Percentiles rank a stretch among this genome's conserved stretches.
Evolutionary conservation across 1,139 yeast species (phyloP).

Genomic region (Nematodospora anomalae): DNA sequence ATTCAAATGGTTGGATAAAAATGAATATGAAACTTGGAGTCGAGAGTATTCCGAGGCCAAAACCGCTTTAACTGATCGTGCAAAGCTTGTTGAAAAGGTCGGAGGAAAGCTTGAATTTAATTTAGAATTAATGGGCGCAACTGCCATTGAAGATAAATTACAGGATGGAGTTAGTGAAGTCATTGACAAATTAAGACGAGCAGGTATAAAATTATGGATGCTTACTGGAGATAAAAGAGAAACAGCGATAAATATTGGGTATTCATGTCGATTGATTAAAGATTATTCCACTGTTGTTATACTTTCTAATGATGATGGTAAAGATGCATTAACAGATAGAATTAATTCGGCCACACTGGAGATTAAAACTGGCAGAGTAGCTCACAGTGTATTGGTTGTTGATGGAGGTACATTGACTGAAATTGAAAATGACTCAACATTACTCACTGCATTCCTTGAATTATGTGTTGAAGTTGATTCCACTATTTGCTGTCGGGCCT

Average conservation of each 20-base stretch:
- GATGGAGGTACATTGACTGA: slow-evolving; percentile 83
- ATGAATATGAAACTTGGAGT: slow-evolving; percentile 68
- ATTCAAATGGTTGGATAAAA: slow-evolving; percentile 64
- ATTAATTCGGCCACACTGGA: slow-evolving; percentile 63
- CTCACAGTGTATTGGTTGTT: slow-evolving; percentile 90
- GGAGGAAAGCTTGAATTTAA: slow-evolving; percentile 72
- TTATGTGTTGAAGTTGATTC: slow-evolving; percentile 86
- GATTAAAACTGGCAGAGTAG: slow-evolving; percentile 68
- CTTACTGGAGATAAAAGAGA: slow-evolving; percentile 96
- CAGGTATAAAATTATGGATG: slow-evolving; percentile 97
- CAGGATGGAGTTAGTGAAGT: slow-evolving; percentile 96
- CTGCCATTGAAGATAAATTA: slow-evolving; percentile 95
- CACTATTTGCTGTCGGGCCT: slow-evolving; percentile 92
- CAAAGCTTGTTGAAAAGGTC: slow-evolving; percentile 62
- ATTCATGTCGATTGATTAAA: slow-evolving; percentile 87
- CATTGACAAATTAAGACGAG: slow-evolving; percentile 85
- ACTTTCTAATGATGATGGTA: slow-evolving; percentile 58
- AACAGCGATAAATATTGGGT: slow-evolving; percentile 96
- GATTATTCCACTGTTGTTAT: slow-evolving; percentile 90
- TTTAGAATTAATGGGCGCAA: slow-evolving; percentile 79
- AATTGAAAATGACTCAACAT: slow-evolving; percentile 69
- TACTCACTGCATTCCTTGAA: slow-evolving; percentile 75
- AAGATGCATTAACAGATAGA: slow-evolving; percentile 49
- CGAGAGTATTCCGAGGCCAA: slow-evolving; percentile 70
- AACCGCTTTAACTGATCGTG: slow-evolving; percentile 69